Base-by-base conservation (phyloP, 371 early-diverging fungal species). In the Rhizopus arrhizus region DNA sequence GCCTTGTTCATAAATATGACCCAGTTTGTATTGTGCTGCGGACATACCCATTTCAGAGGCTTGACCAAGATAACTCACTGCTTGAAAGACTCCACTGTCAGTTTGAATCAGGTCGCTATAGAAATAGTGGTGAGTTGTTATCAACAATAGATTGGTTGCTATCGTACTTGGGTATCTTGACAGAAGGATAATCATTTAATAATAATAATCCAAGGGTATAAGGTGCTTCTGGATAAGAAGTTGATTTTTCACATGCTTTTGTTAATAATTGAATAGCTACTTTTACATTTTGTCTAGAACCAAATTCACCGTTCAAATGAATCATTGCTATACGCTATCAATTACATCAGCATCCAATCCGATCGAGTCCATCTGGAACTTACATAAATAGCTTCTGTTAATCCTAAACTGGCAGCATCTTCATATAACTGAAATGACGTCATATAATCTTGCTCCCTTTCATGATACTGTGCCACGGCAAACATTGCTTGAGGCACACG, bases 401-500 rank as follows among this genome's bases (percentile, higher is more conserved):
- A 74, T 56, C 89, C 83, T 56, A 85, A 62, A 66, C 84, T 81
- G 3, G 92, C 90, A 5, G 91, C 89, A 67, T 88, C 85, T 69
- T 87, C 84, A 73, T 89, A 92, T 52, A 86, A 81, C 60, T 85
- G 82, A n/a, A 90, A 78, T 0, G 93, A 86, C 53, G 84, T 81
- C 58, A 77, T 77, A 53, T 70, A 71, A 63, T 85, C 82, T 68
- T 81, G 81, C 57, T 83, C 81, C 50, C 75, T 73, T 68, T 93
- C 94, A 22, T 66, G 60, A 22, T 58, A 56, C 11, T 65, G 58
- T 9, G 63, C 79, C 0, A 75, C 66, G 7, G 66, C 60, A 62
- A 69, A 71, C 62, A 70, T 71, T 9, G 79, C 75, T 48, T 75
- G 70, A 22, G 74, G 72, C 8, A 73, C 58, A 8, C 64, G 66